Evolutionary conservation across 108 stramenopile species (phyloP).

Genomic region (Nitzschia sp.): DNA sequence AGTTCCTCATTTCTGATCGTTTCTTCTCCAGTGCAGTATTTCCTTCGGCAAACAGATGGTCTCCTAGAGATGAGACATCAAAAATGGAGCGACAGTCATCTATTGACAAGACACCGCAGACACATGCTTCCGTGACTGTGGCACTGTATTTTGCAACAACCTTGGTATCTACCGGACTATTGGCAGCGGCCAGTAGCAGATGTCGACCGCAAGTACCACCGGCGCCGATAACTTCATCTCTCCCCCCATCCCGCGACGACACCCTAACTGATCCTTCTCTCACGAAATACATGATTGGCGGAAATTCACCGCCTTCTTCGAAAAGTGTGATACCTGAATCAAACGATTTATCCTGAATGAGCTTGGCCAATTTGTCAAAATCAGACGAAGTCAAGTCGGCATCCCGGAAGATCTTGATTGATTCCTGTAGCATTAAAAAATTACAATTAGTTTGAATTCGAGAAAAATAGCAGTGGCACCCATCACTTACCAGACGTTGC

Average conservation of each 20-base stretch:
- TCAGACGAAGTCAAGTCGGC: constrained; percentile 47
- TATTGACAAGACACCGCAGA: constrained; percentile 66
- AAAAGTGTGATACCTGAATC: constrained; percentile 69
- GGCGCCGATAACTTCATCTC: constrained; percentile 14
- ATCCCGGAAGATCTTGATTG: constrained; percentile 28
- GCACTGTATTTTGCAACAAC: constrained; percentile 53
- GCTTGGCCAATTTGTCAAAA: constrained; percentile 47
- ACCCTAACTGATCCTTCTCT: constrained; percentile 58
- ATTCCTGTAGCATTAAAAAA: constrained; percentile 21
- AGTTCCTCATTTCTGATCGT: constrained; percentile 16
- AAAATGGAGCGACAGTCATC: constrained; percentile 65
- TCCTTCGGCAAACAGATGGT: constrained; percentile 1
- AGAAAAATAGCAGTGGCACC: neutral
- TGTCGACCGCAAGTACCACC: constrained; percentile 46
- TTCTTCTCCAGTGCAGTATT: neutral
- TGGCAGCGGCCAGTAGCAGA: constrained; percentile 14
- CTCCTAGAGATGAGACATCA: constrained; percentile 27
- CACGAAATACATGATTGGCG: constrained; percentile 58
- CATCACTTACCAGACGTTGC: constrained; percentile 42
- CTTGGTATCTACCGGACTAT: constrained; percentile 18
- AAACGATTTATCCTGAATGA: constrained; percentile 52
- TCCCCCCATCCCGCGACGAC: constrained; percentile 15
- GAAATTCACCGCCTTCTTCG: constrained; percentile 53
- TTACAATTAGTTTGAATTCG: neutral
- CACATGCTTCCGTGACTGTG: constrained; percentile 53